phyloP scores from a whole-genome alignment of 371 early-diverging fungal species.

The Mucor lusitanicus region DNA sequence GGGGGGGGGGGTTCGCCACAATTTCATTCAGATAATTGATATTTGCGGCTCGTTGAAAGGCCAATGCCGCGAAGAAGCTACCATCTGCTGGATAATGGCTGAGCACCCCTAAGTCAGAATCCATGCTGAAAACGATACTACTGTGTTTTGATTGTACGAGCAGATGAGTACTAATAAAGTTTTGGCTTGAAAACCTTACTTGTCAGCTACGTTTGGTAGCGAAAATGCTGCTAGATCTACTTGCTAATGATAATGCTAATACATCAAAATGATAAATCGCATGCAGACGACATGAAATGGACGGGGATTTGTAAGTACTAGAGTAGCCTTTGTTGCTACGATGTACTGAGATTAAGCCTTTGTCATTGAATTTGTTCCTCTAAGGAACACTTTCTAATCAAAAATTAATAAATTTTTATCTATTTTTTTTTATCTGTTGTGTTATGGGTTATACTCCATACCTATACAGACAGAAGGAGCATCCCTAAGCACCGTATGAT shows the following conservation, averaged over 20 bases:
- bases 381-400: not conserved
- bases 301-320: conserved; percentile 20
- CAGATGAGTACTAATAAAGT: conserved; percentile 2
- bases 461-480: no score
- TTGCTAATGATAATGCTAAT: conserved; percentile 11
- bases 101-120: no score
- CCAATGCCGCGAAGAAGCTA: no score
- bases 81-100: no score
- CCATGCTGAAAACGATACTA: not conserved
- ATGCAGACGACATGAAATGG: conserved; percentile 16
- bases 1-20: no score
- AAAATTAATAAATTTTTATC: no score
- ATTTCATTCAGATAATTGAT: no score
- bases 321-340: conserved; percentile 25
- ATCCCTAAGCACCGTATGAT: no score
- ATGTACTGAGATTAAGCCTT: conserved; percentile 25
- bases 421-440: no score
- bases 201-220: not conserved
- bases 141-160: not conserved
- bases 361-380: conserved; percentile 24
- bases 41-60: no score
- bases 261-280: conserved; percentile 9
- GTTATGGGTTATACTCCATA: no score
- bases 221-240: not conserved
- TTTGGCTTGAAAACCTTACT: conserved; percentile 12